Percentiles rank a stretch among this genome's conserved stretches.
Evolutionary conservation across 176 grass and related monocot genomes (phyloP).

Genomic region (Oropetium thomaeum): DNA sequence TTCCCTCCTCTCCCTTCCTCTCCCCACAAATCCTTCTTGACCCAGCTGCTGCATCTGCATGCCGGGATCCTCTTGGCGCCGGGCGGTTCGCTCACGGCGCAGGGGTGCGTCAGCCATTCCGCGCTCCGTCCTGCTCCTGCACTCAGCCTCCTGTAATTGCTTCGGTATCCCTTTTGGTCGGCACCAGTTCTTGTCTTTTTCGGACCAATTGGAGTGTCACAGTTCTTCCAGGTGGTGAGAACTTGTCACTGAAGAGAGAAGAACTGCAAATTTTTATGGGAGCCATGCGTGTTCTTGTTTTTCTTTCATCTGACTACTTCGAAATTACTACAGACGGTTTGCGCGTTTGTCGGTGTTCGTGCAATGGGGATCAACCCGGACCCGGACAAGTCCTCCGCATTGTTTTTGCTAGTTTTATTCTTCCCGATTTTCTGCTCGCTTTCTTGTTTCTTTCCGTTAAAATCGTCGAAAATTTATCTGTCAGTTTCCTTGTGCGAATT

Average conservation of each 20-base stretch:
- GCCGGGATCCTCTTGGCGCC: neutral
- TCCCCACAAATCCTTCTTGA: neutral
- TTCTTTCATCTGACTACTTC: neutral
- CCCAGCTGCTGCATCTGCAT: neutral
- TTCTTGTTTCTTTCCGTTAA: neutral
- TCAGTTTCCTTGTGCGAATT: constrained; percentile 22
- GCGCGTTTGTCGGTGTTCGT: neutral
- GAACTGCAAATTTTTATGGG: neutral
- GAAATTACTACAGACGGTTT: neutral
- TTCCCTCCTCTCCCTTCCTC: neutral
- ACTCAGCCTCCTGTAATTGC: neutral
- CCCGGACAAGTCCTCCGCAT: neutral
- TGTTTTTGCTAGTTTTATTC: neutral
- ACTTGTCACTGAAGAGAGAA: neutral
- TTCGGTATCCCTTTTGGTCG: neutral
- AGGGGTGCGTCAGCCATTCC: constrained; percentile 22
- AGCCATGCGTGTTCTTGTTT: neutral
- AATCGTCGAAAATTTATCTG: neutral
- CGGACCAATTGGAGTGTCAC: neutral
- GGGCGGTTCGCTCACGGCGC: neutral
- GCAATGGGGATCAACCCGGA: constrained; percentile 10
- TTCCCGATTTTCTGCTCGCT: neutral
- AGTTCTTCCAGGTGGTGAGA: neutral
- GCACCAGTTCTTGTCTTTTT: neutral
- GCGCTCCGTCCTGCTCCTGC: neutral